Percentiles rank a stretch among this genome's conserved stretches.
phyloP scores from a whole-genome alignment of 257 asterid species.

The Forsythia suspensa region DNA sequence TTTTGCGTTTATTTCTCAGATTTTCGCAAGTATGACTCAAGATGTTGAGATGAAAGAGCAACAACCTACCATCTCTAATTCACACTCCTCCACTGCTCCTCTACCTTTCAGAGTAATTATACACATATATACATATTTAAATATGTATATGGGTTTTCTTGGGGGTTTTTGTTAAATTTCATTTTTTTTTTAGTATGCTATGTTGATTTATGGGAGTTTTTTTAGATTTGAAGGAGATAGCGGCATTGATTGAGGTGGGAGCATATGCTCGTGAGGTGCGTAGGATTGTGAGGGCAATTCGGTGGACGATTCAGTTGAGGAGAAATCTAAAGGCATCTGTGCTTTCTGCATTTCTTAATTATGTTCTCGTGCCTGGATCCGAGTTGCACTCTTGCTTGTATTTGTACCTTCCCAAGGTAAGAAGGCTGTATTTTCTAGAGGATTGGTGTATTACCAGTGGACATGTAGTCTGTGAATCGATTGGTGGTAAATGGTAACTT shows the following conservation, averaged over 20 bases:
- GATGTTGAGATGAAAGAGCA: constrained; percentile 95
- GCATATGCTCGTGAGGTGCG: constrained; percentile 83
- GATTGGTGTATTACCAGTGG: constrained; percentile 3
- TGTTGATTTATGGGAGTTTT: constrained; percentile 9
- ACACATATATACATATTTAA: not conserved
- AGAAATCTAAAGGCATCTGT: constrained; percentile 51
- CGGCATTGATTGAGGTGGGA: constrained; percentile 75
- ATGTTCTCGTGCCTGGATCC: constrained; percentile 61
- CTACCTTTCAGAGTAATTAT: constrained; percentile 61
- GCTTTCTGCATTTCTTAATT: constrained; percentile 56
- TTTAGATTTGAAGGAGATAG: constrained; percentile 77
- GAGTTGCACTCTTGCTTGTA: constrained; percentile 62
- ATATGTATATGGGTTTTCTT: not conserved
- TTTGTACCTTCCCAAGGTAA: constrained; percentile 57
- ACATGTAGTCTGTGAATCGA: not conserved
- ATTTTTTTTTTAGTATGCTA: not conserved
- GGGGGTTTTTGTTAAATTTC: not conserved
- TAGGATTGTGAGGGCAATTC: constrained; percentile 73
- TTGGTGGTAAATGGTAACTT: not conserved
- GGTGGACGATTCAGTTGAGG: constrained; percentile 77
- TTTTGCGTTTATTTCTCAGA: constrained; percentile 40
- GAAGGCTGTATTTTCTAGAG: constrained; percentile 9
- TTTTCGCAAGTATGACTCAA: constrained; percentile 64
- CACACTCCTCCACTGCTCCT: constrained; percentile 40
- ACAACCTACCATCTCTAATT: constrained; percentile 48